Evolutionary conservation across 495 filamentous ascomycete genomes (phyloP).

Genomic region (Talaromyces proteolyticus): DNA sequence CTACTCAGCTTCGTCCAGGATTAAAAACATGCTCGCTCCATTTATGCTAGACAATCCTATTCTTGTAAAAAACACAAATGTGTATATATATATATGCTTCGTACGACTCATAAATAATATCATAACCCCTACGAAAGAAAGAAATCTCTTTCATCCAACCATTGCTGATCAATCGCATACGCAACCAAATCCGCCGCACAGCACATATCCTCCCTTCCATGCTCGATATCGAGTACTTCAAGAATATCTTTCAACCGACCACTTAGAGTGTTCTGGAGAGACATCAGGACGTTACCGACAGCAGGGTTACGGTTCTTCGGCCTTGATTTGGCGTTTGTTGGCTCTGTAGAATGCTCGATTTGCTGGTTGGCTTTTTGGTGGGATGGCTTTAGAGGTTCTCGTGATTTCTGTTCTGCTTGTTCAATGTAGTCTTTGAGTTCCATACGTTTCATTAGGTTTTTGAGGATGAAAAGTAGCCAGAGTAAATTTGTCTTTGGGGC

Average conservation of each 20-base stretch:
- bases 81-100: too few species aligned
- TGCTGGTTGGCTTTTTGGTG: constrained; percentile 23
- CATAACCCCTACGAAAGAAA: constrained; percentile 19
- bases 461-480: constrained; percentile 46
- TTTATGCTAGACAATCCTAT: too few species aligned
- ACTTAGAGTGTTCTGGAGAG: constrained; percentile 26
- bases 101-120: too few species aligned
- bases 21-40: too few species aligned
- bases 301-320: background rate
- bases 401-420: constrained; percentile 8
- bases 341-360: background rate
- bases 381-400: constrained; percentile 30
- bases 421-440: constrained; percentile 16
- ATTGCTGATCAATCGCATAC: constrained; percentile 40
- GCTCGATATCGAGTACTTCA: constrained; percentile 31
- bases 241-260: constrained; percentile 26
- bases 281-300: constrained; percentile 6
- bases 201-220: constrained; percentile 40
- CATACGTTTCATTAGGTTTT: constrained; percentile 35
- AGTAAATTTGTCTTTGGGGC: constrained; percentile 42
- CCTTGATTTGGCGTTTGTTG: background rate
- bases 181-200: constrained; percentile 43
- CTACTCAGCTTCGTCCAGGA: too few species aligned
- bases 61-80: too few species aligned
- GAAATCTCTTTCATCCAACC: constrained; percentile 37